Percentiles rank a stretch among this genome's conserved stretches.
Conservation (phyloP, 306 rosid species). For the Geum urbanum region DNA sequence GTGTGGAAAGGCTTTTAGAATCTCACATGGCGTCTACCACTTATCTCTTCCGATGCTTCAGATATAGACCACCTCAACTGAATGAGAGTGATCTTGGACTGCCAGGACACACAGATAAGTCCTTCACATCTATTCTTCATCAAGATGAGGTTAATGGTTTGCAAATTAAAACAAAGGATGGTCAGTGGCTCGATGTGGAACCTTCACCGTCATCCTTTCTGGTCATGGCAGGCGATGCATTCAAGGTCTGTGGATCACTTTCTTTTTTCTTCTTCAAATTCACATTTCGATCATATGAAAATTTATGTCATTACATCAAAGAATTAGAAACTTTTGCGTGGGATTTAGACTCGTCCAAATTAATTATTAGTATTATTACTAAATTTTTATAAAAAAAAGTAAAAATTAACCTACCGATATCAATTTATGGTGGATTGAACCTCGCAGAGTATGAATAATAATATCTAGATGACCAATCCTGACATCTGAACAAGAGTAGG, state of each 20-base stretch:
- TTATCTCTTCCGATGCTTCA: slow-evolving; percentile 32
- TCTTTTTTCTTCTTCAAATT: no score
- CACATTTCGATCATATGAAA: no score
- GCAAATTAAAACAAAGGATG: slow-evolving; percentile 27
- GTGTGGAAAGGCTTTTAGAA: slow-evolving; percentile 19
- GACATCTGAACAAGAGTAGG: no score
- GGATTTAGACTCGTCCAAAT: no score
- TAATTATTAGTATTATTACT: no score
- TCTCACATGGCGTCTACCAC: slow-evolving; percentile 17
- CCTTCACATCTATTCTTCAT: slow-evolving; percentile 34
- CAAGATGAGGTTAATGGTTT: slow-evolving; percentile 31
- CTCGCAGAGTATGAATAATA: no score
- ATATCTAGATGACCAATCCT: no score
- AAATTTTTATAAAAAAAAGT: no score
- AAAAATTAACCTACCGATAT: no score
- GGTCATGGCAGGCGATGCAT: slow-evolving; percentile 34
- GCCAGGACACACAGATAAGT: slow-evolving; percentile 31
- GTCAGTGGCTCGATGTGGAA: slow-evolving; percentile 31
- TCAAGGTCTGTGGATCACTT: slow-evolving; percentile 24
- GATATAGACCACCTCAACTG: slow-evolving; percentile 22
- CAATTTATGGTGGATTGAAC: no score
- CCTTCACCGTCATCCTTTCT: slow-evolving; percentile 31
- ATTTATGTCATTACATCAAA: no score
- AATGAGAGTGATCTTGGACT: slow-evolving; percentile 30
- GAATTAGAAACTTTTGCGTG: no score